Percentiles rank a stretch among this genome's conserved stretches.
Evolutionary conservation across 805 yeast genomes (phyloP).

Genomic region (Wickerhamomyces mucosus): DNA sequence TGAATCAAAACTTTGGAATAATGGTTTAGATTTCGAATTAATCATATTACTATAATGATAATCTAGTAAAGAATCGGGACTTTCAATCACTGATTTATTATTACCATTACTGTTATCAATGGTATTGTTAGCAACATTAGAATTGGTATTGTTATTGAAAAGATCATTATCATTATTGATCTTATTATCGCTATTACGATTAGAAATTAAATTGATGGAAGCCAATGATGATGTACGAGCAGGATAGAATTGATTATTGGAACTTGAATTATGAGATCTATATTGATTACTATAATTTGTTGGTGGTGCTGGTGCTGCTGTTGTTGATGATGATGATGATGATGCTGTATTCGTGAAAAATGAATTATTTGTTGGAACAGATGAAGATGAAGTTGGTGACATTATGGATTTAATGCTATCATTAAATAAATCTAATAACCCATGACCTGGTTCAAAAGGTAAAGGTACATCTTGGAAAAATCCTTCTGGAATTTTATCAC

Average conservation of each 20-base stretch:
- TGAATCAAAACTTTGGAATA: slow-evolving; percentile 1
- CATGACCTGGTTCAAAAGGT: slow-evolving; percentile 27
- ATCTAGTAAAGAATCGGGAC: background rate
- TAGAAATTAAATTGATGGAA: too few relatives aligned
- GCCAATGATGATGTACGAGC: slow-evolving; percentile 1
- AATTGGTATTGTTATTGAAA: slow-evolving; percentile 1
- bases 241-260: slow-evolving; percentile 7
- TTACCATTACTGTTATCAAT: background rate
- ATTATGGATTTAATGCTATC: slow-evolving; percentile 1
- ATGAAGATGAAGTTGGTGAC: slow-evolving; percentile 1
- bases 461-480: slow-evolving; percentile 24
- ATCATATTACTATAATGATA: background rate
- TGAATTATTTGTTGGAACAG: slow-evolving; percentile 1
- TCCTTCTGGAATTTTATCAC: slow-evolving; percentile 13
- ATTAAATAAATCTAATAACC: slow-evolving; percentile 30
- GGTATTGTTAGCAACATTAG: background rate
- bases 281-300: background rate
- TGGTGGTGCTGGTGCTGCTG: slow-evolving; percentile 3
- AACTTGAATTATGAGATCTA: slow-evolving; percentile 1
- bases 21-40: background rate
- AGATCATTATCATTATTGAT: too few relatives aligned
- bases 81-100: background rate
- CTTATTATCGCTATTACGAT: too few relatives aligned
- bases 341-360: slow-evolving; percentile 3
- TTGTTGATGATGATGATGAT: background rate